A percentile compares a stretch with the other conserved stretches of the same genome.
These are phyloP conservation scores for Asterochloris erici DNA, from an alignment of 139 green algal species.

Conservation along the genomic window DNA sequence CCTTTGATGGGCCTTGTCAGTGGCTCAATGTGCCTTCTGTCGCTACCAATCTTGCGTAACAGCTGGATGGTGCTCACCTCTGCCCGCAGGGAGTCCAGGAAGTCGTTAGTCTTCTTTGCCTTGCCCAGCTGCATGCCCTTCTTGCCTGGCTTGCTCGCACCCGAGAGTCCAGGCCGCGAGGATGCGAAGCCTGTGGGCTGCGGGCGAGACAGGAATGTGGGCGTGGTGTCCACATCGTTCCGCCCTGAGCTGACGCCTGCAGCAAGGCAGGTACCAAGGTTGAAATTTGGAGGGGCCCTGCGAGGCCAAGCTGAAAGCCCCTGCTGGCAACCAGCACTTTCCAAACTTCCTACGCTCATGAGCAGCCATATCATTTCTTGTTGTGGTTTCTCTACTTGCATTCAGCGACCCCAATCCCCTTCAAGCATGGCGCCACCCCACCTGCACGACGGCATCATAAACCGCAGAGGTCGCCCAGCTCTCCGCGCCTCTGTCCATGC, in stretches of 20 bases:
- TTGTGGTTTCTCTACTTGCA: too few relatives aligned
- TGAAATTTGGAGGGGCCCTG: neutral
- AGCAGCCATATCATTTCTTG: neutral
- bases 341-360: neutral
- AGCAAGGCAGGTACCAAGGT: too few relatives aligned
- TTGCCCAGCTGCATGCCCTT: conserved; percentile 83
- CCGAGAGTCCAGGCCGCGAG: neutral
- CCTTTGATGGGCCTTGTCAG: too few relatives aligned
- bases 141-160: conserved; percentile 3
- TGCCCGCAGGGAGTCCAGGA: conserved; percentile 70
- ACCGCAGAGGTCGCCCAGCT: too few relatives aligned
- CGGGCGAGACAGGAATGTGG: conserved; percentile 9
- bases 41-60: too few relatives aligned
- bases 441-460: too few relatives aligned
- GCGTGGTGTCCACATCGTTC: conserved; percentile 13
- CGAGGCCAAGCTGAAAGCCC: neutral
- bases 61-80: conserved; percentile 31
- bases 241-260: neutral
- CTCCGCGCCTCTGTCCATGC: too few relatives aligned
- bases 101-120: conserved; percentile 71
- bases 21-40: too few relatives aligned
- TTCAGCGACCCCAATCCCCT: too few relatives aligned
- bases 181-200: conserved; percentile 3
- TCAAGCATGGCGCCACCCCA: too few relatives aligned
- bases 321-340: neutral